Evolutionary conservation across 2,329 filamentous ascomycete genomes (phyloP).

Genomic region (Penicillium digitatum): DNA sequence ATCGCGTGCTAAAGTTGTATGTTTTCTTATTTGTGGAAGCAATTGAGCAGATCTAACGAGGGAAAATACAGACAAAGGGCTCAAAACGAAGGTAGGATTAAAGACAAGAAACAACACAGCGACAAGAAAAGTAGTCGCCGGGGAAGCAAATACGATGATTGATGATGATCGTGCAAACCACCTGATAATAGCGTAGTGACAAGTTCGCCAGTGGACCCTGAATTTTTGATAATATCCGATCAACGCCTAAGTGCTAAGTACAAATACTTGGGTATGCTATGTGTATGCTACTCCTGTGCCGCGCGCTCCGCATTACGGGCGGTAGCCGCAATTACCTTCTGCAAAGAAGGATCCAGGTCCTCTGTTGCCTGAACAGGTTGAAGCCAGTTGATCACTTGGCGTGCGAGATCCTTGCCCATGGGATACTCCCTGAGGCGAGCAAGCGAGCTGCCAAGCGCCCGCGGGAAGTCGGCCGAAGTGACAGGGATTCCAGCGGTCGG

Average conservation of each 20-base stretch:
- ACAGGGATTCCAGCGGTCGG: constrained; percentile 64
- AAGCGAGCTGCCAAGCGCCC: constrained; percentile 64
- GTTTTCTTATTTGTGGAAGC: constrained; percentile 18
- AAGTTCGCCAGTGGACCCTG: constrained; percentile 12
- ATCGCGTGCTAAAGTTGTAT: constrained; percentile 54
- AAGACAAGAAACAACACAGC: constrained; percentile 58
- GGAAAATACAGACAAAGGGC: constrained; percentile 47
- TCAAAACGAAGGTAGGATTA: constrained; percentile 56
- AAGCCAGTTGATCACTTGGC: constrained; percentile 49
- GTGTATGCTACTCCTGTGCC: constrained; percentile 21
- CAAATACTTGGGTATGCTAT: constrained; percentile 8
- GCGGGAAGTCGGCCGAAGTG: constrained; percentile 67
- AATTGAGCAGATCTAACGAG: constrained; percentile 8
- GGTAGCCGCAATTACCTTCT: constrained; percentile 48
- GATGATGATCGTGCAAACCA: constrained; percentile 10
- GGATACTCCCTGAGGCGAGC: constrained; percentile 55
- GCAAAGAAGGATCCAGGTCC: constrained; percentile 52
- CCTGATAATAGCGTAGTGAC: not conserved
- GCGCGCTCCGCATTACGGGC: constrained; percentile 34
- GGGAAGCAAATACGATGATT: constrained; percentile 39
- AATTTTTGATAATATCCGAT: constrained; percentile 20
- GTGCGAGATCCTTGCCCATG: constrained; percentile 41
- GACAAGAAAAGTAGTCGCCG: constrained; percentile 57
- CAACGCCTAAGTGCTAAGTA: constrained; percentile 26
- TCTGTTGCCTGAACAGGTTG: constrained; percentile 44